Percentiles rank a stretch among this genome's conserved stretches.
Conservation (phyloP, 768 basidiomycete species). For the Coprinopsis sp. region DNA sequence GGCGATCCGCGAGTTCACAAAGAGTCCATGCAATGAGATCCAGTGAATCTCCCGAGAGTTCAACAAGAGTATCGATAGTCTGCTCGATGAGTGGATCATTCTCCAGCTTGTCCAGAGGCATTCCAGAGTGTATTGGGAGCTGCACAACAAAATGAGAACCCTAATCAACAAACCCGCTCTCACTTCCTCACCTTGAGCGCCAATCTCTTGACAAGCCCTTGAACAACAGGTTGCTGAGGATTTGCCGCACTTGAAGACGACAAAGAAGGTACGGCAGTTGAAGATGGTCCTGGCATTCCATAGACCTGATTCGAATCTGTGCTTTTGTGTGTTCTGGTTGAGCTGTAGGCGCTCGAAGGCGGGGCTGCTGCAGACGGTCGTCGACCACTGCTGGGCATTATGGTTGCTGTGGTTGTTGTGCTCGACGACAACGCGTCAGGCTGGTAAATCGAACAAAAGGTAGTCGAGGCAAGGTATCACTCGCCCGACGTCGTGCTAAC, state of each 20-base stretch:
- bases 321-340: conserved; percentile 53
- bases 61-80: conserved; percentile 74
- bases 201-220: conserved; percentile 73
- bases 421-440: too few species aligned
- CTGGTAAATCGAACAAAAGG: too few species aligned
- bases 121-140: conserved; percentile 85
- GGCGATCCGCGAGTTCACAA: conserved; percentile 69
- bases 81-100: conserved; percentile 70
- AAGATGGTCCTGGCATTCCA: conserved; percentile 11
- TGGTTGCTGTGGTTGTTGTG: too few species aligned
- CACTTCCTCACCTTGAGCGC: conserved; percentile 63
- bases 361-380: neutral
- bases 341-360: too few species aligned
- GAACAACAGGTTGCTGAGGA: conserved; percentile 79
- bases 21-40: conserved; percentile 79
- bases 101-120: conserved; percentile 68
- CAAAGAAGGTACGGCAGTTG: conserved; percentile 11
- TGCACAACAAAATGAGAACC: conserved; percentile 25
- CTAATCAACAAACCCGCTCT: conserved; percentile 1
- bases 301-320: conserved; percentile 55
- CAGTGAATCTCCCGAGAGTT: conserved; percentile 70
- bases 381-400: neutral
- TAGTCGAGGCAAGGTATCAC: too few species aligned
- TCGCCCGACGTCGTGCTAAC: too few species aligned
- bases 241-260: conserved; percentile 39